phyloP scores from a whole-genome alignment of 1,284 basidiomycete genomes.

The Stygiomarasmius scandens region DNA sequence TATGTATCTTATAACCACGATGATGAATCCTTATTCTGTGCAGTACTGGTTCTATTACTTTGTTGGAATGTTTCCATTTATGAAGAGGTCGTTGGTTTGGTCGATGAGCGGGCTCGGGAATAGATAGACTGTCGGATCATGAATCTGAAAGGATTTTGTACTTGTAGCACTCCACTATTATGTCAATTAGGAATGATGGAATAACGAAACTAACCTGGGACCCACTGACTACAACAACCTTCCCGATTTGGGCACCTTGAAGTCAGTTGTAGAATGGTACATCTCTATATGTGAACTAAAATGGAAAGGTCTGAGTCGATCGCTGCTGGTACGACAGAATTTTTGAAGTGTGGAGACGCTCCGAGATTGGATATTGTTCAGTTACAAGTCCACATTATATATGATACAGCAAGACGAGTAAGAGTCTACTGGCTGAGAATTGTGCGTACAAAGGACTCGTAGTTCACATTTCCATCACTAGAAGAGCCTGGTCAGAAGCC shows the following conservation, averaged over 20 bases:
- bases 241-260: too few relatives aligned
- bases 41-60: not conserved
- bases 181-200: too few relatives aligned
- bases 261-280: too few relatives aligned
- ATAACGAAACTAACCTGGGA: too few relatives aligned
- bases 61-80: not conserved
- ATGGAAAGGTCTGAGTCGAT: too few relatives aligned
- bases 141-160: too few relatives aligned
- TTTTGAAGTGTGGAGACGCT: too few relatives aligned
- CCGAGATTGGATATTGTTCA: too few relatives aligned
- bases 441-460: slow-evolving; percentile 73
- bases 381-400: not conserved
- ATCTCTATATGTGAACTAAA: too few relatives aligned
- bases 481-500: slow-evolving; percentile 5
- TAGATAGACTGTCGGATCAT: not conserved
- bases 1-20: not conserved
- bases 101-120: not conserved
- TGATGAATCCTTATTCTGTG: slow-evolving; percentile 1
- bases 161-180: too few relatives aligned
- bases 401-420: not conserved
- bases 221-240: too few relatives aligned
- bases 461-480: slow-evolving; percentile 97
- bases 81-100: not conserved
- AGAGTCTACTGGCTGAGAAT: not conserved
- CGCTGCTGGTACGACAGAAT: too few relatives aligned